These are phyloP conservation scores for Citrus mangshanensis DNA, from an alignment of 345 rosid genomes.

Conservation along the genomic window DNA sequence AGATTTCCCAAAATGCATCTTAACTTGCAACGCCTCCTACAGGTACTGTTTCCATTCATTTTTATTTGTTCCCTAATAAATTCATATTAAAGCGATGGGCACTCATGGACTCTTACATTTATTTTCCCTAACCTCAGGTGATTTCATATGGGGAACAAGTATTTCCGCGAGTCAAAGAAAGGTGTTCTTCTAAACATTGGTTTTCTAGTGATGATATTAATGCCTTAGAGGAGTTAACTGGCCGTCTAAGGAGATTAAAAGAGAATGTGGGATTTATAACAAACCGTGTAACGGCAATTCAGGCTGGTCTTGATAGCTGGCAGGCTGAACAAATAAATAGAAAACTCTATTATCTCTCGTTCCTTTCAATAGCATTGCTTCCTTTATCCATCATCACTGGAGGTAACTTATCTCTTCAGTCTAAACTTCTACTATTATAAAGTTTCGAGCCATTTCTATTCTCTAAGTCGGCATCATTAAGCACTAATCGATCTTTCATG, in stretches of 20 bases:
- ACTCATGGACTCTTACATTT: neutral
- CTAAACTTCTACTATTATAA: neutral
- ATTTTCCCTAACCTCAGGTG: constrained; percentile 43
- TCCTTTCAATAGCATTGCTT: constrained; percentile 90
- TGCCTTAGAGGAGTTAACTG: constrained; percentile 76
- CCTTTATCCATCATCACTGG: constrained; percentile 93
- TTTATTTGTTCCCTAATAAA: neutral
- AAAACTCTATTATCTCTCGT: constrained; percentile 91
- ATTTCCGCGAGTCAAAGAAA: constrained; percentile 87
- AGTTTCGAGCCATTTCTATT: neutral
- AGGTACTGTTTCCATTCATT: constrained; percentile 43
- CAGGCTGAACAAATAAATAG: constrained; percentile 92
- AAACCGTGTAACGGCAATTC: constrained; percentile 89
- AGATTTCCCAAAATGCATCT: constrained; percentile 94
- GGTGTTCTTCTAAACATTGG: constrained; percentile 72
- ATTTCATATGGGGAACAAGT: constrained; percentile 96
- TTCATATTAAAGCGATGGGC: neutral
- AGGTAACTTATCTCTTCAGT: constrained; percentile 41
- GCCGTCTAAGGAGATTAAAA: constrained; percentile 77
- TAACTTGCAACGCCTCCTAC: constrained; percentile 86
- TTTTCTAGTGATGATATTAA: constrained; percentile 59
- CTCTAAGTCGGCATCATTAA: neutral
- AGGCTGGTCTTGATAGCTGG: constrained; percentile 95
- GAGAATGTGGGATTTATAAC: constrained; percentile 91
- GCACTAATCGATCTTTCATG: neutral